Evolutionary conservation across 345 rosid genomes (phyloP).

Genomic region (Reutealis trisperma): DNA sequence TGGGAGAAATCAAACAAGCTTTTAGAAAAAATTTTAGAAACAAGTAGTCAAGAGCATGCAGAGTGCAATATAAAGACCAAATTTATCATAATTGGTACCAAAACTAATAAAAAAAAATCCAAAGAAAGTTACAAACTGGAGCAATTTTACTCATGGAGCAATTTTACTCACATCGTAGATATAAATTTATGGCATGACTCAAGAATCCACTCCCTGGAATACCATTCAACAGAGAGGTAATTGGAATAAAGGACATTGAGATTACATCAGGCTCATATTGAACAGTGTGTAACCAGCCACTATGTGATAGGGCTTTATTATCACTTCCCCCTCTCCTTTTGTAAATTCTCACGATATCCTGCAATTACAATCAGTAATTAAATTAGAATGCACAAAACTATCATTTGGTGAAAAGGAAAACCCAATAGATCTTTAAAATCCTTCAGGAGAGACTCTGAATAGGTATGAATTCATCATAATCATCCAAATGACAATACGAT

Average conservation of each 20-base stretch:
- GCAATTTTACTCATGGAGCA: conserved; percentile 45
- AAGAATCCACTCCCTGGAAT: conserved; percentile 91
- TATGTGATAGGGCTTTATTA: conserved; percentile 57
- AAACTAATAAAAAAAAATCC: not conserved
- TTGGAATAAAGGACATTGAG: conserved; percentile 89
- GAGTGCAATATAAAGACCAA: not conserved
- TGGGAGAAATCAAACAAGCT: no score
- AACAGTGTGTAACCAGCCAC: conserved; percentile 88
- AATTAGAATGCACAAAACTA: conserved; percentile 13
- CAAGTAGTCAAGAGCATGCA: not conserved
- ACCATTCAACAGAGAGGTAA: conserved; percentile 89
- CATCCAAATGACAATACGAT: not conserved
- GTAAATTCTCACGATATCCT: conserved; percentile 70
- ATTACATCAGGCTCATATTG: conserved; percentile 88
- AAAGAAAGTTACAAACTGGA: conserved; percentile 15
- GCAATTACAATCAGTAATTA: conserved; percentile 24
- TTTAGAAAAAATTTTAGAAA: no score
- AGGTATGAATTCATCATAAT: no score
- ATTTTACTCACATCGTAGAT: conserved; percentile 69
- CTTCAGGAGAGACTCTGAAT: not conserved
- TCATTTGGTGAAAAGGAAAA: not conserved
- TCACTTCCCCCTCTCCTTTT: conserved; percentile 95
- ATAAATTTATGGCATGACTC: conserved; percentile 96
- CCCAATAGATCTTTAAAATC: not conserved
- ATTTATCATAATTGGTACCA: not conserved